Evolutionary conservation across 306 rosid species (phyloP), one percentile per base, ranked within the genome.

Genomic region (Corylus heterophylla): DNA sequence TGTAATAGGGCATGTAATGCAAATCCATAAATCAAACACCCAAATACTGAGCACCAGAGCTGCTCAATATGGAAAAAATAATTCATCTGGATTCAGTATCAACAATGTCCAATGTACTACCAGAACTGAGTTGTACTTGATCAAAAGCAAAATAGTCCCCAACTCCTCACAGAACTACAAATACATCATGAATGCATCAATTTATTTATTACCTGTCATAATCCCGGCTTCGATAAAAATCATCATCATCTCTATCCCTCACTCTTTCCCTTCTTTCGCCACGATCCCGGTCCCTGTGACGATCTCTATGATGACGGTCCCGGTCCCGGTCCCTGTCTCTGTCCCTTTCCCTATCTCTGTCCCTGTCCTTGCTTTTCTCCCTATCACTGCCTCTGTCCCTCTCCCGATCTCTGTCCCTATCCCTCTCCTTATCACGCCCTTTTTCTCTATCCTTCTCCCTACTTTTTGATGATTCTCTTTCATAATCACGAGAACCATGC

Each of bases 391-490:
- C 84, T 5, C 83, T 12, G 0, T 81, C 86, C 18, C 79, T 22
- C 0, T 76, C 84, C 27, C 71, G 50, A n/a, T 83, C 90, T n/a
- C 87, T 18, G 3, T 74, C 86, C 50, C 80, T 69, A 12, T 84
- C 86, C 78, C 82, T 85, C 29, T 85, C 93, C 81, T 74, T 84
- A 22, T 83, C 88, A 25, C 85, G 87, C 69, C 96, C 98, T 74
- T 92, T 94, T 17, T 90, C 98, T 52, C 92, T 87, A 12, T 89
- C 98, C 90, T 89, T 94, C 14, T 95, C 99, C 76, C 97, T 85
- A 79, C 97, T 92, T 87, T 89, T 92, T 9, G 98, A 92, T 71
- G 97, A 89, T 35, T 85, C 97, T 74, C 94, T 93, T 73, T 95
- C 99, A 71, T 88, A 82, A 76, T 95, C 99, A 12, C 92, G 96